Evolutionary conservation across 2,329 filamentous ascomycete species (phyloP).

Genomic region (Fusarium ramigenum): DNA sequence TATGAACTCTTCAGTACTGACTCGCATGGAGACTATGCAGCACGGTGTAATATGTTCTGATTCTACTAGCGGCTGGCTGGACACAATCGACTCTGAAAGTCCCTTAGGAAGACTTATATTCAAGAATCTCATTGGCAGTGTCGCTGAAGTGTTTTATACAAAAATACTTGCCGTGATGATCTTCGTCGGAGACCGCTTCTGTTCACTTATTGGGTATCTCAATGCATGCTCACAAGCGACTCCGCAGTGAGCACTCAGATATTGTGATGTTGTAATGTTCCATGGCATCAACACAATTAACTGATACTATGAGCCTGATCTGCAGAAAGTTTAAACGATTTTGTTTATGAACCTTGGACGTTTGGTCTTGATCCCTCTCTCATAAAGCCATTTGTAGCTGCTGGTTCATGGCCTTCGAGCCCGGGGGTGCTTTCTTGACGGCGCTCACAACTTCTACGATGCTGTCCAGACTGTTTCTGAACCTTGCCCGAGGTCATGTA

Average conservation of each 20-base stretch:
- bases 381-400: slow-evolving; percentile 31
- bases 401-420: slow-evolving; percentile 21
- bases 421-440: slow-evolving; percentile 24
- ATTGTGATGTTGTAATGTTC: slow-evolving; percentile 40
- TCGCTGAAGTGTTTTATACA: slow-evolving; percentile 45
- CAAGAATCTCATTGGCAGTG: slow-evolving; percentile 44
- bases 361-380: slow-evolving; percentile 30
- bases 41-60: slow-evolving; percentile 47
- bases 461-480: slow-evolving; percentile 11
- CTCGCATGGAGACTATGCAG: neutral
- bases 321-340: neutral
- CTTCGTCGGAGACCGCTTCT: slow-evolving; percentile 18
- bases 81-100: slow-evolving; percentile 47
- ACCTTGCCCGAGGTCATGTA: neutral
- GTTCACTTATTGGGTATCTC: neutral
- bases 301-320: slow-evolving; percentile 54
- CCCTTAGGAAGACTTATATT: slow-evolving; percentile 38
- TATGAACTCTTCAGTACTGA: neutral
- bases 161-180: slow-evolving; percentile 45
- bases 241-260: slow-evolving; percentile 45
- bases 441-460: slow-evolving; percentile 30
- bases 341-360: neutral
- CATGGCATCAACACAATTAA: slow-evolving; percentile 65
- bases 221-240: slow-evolving; percentile 25
- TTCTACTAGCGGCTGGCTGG: slow-evolving; percentile 48